Conservation (phyloP, 176 grass and related monocot species). For the Bothriochloa decipiens region DNA sequence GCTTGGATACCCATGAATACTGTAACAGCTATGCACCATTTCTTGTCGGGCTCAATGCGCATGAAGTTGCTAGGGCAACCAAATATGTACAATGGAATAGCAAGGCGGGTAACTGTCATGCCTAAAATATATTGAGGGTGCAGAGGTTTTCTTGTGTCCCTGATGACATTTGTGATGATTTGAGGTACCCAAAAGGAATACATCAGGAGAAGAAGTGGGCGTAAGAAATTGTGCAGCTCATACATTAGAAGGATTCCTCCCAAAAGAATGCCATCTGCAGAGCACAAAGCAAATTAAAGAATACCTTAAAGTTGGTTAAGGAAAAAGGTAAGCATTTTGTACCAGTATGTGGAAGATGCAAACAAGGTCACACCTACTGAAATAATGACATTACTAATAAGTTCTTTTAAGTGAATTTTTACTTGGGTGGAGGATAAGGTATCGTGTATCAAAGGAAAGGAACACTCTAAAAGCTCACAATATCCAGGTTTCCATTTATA, state of each 20-base stretch:
- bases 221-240: conserved; percentile 87
- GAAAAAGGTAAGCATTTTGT: not conserved
- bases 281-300: conserved; percentile 34
- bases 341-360: not conserved
- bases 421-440: not conserved
- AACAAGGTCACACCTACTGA: not conserved
- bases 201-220: conserved; percentile 70
- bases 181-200: conserved; percentile 99
- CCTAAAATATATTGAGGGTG: conserved; percentile 95
- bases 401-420: not conserved
- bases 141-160: conserved; percentile 94
- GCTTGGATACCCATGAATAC: conserved; percentile 79
- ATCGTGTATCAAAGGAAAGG: conserved; percentile 12
- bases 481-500: not conserved
- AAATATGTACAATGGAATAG: conserved; percentile 91
- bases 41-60: conserved; percentile 73
- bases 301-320: conserved; percentile 15
- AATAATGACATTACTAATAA: conserved; percentile 7
- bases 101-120: conserved; percentile 82
- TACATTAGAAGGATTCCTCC: conserved; percentile 95
- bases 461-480: conserved; percentile 22
- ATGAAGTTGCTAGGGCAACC: conserved; percentile 97
- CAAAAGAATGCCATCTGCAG: conserved; percentile 96
- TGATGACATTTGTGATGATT: conserved; percentile 89
- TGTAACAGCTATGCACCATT: conserved; percentile 83